A percentile compares a stretch with the other conserved stretches of the same genome.
Conservation (phyloP, 257 asterid species). For the Rauvolfia tetraphylla region DNA sequence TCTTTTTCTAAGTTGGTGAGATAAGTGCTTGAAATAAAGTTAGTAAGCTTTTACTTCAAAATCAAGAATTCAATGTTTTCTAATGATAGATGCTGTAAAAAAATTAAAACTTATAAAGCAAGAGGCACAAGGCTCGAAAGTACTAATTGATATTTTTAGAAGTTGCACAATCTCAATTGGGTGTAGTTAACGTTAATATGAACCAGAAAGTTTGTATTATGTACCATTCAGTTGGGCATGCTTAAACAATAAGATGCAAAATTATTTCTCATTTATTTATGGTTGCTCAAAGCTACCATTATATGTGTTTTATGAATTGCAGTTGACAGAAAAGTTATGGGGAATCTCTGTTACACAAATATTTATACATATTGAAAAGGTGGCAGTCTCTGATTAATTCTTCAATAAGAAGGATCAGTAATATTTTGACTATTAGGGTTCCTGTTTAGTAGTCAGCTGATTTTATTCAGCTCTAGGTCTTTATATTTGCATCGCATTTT, state of each 20-base stretch:
- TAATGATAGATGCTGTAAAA: not conserved
- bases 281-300: not conserved
- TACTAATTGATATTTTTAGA: not conserved
- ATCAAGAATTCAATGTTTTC: not conserved
- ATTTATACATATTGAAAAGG: not conserved
- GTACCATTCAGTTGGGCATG: not conserved
- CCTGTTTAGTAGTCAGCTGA: not conserved
- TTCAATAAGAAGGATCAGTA: not conserved
- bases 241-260: not conserved
- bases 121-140: not conserved
- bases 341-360: not conserved
- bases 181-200: not conserved
- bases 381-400: not conserved
- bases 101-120: too few relatives aligned
- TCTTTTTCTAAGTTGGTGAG: too few relatives aligned
- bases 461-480: not conserved
- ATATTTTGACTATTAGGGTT: not conserved
- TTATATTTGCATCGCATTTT: not conserved
- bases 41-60: not conserved
- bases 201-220: too few relatives aligned
- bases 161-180: not conserved
- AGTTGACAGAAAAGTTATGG: not conserved
- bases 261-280: not conserved
- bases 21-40: not conserved
- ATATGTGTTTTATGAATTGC: not conserved